A percentile compares a stretch with the other conserved stretches of the same genome.
These are phyloP conservation scores for Cornus florida DNA, from an alignment of 148 eudicot species.

Conservation along the genomic window DNA sequence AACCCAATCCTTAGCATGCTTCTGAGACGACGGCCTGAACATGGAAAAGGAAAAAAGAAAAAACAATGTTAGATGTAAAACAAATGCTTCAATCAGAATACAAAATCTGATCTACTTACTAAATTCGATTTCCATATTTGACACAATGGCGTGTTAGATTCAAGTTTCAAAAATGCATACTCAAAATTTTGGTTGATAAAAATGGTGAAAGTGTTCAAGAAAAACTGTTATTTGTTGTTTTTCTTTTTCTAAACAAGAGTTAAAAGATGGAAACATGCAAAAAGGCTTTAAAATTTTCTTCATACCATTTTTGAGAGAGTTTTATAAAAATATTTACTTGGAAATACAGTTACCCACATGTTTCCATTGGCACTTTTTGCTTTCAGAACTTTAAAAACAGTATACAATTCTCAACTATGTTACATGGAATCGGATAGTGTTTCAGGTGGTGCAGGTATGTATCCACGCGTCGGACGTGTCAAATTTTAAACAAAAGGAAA, in stretches of 20 bases:
- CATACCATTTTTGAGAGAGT: neutral
- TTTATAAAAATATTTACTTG: neutral
- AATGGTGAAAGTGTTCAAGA: neutral
- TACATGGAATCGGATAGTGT: too few species aligned
- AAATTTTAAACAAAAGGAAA: too few species aligned
- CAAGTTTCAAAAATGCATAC: neutral
- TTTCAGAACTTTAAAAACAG: neutral
- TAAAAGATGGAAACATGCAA: neutral
- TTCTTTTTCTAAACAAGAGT: neutral
- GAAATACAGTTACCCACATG: neutral
- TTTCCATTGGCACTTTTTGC: neutral
- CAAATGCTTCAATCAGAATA: neutral
- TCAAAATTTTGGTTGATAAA: neutral
- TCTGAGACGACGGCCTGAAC: conserved; percentile 42
- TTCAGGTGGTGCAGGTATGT: too few species aligned
- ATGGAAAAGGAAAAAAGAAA: conserved; percentile 6
- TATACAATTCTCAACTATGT: too few species aligned
- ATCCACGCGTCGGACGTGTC: too few species aligned
- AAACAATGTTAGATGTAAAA: neutral
- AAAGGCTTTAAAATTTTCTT: neutral
- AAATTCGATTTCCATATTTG: neutral
- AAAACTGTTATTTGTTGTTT: neutral
- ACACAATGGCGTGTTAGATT: neutral
- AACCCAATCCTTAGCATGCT: conserved; percentile 24
- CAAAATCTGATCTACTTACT: neutral